Evolutionary conservation across 179 eudicot species (phyloP), one percentile per base, ranked within the genome.

Genomic region (Dionaea muscipula): DNA sequence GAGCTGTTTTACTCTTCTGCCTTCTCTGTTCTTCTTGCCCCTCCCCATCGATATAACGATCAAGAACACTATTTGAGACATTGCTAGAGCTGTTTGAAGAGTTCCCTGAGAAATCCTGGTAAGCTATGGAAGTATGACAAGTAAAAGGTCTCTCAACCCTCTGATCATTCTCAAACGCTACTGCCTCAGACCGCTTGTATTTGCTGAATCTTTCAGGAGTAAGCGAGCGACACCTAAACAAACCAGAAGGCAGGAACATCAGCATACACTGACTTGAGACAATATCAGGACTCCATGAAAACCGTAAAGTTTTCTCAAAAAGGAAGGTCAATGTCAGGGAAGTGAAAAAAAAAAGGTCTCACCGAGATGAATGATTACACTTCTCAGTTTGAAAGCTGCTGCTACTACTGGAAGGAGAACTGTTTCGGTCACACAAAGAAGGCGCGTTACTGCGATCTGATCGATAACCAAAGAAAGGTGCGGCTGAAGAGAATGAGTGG

Each of bases 11-110:
- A 35, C 51, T 72, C 63, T 39, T 52, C 11, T 62, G 44, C 47
- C 63, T 55, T 41, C 54, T 66, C 53, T 64, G 65, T 62, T 73
- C 78, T 56, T 64, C 68, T 43, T 76, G 74, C 59, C 86, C 94
- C 65, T 91, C 95, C 51, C 94, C 95, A 61, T 91, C 95, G 54
- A 91, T 82, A 65, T 80, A 91, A 48, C 78, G 84, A 56, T 87
- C 98, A 59, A 91, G 60, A 36, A 91, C 88, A 57, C 71, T 82
- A 66, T 50, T 80, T 51, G 94, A 85, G 60, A 66, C 64, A 50
- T 78, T 75, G 67, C 83, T 75, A 18, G 85, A 81, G 73, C 82
- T 76, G 51, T 63, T 53, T 47, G 90, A 80, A 58, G 89, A 69
- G 63, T 63, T 62, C 52, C 75, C 85, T 17, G 80, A 79, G 21